These are phyloP conservation scores for Gaertneriomyces sp. DNA, from an alignment of 192 early-diverging fungal genomes.

Conservation along the genomic window DNA sequence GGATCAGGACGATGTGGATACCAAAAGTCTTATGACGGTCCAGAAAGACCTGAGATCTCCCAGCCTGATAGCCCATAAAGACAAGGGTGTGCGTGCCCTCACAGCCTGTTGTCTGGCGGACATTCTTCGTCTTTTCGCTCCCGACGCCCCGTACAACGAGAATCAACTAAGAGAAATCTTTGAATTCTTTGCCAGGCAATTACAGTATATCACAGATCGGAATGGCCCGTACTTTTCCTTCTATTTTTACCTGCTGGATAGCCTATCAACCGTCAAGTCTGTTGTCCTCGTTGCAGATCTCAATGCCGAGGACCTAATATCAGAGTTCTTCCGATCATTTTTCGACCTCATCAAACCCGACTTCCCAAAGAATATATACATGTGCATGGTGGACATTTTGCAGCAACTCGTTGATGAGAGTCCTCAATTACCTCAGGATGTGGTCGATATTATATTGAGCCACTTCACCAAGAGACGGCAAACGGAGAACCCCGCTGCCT, in stretches of 20 bases:
- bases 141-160: slow-evolving; percentile 84
- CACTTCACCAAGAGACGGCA: slow-evolving; percentile 71
- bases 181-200: slow-evolving; percentile 73
- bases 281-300: slow-evolving; percentile 78
- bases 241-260: slow-evolving; percentile 85
- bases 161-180: slow-evolving; percentile 76
- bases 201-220: slow-evolving; percentile 59
- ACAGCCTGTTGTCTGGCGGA: slow-evolving; percentile 86
- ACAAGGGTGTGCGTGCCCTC: slow-evolving; percentile 69
- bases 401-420: slow-evolving; percentile 79
- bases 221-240: slow-evolving; percentile 64
- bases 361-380: slow-evolving; percentile 71
- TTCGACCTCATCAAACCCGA: slow-evolving; percentile 66
- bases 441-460: slow-evolving; percentile 76
- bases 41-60: slow-evolving; percentile 64
- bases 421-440: slow-evolving; percentile 66
- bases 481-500: slow-evolving; percentile 17
- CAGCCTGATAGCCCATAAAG: slow-evolving; percentile 72
- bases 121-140: slow-evolving; percentile 86
- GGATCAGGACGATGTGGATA: slow-evolving; percentile 75
- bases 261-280: slow-evolving; percentile 77
- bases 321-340: slow-evolving; percentile 64
- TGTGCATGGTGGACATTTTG: slow-evolving; percentile 76
- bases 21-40: slow-evolving; percentile 60
- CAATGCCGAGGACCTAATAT: slow-evolving; percentile 71